Evolutionary conservation across 1,139 yeast species (phyloP).

Genomic region (Petasospora rhodanensis): DNA sequence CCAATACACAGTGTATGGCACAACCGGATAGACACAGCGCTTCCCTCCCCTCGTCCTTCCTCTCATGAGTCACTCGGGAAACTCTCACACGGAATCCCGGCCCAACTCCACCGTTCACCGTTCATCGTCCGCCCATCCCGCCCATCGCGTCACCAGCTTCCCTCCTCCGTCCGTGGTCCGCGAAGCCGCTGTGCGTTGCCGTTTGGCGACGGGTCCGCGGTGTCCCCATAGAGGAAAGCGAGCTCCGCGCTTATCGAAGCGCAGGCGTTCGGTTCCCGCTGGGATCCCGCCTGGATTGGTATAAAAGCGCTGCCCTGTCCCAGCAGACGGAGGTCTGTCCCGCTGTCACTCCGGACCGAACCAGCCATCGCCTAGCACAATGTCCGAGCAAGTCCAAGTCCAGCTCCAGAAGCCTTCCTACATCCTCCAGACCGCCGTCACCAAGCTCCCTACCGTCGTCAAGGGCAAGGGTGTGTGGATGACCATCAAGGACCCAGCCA

Average conservation of each 20-base stretch:
- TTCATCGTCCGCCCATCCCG: too few relatives aligned
- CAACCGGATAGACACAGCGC: too few relatives aligned
- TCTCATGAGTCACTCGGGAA: too few relatives aligned
- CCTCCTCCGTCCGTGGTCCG: not conserved
- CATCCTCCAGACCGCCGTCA: constrained; percentile 17
- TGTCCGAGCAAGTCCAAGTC: constrained; percentile 7
- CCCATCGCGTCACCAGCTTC: too few relatives aligned
- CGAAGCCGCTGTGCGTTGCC: constrained; percentile 3
- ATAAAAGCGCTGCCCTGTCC: constrained; percentile 1
- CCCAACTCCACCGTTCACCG: too few relatives aligned
- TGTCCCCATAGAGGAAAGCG: constrained; percentile 5
- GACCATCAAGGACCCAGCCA: constrained; percentile 43
- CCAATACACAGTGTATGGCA: too few relatives aligned
- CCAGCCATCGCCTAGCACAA: not conserved
- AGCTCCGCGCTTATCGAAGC: constrained; percentile 10
- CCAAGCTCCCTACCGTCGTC: constrained; percentile 24
- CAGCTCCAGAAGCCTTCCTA: constrained; percentile 11
- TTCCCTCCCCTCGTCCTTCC: too few relatives aligned
- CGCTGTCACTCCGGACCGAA: not conserved
- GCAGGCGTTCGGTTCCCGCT: constrained; percentile 5
- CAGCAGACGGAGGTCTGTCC: not conserved
- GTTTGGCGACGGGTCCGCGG: not conserved
- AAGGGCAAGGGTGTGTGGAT: constrained; percentile 47
- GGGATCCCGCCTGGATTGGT: too few relatives aligned
- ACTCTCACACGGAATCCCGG: too few relatives aligned